phyloP scores from a whole-genome alignment of 1,284 basidiomycete genomes.

The Tylopilus sp. region DNA sequence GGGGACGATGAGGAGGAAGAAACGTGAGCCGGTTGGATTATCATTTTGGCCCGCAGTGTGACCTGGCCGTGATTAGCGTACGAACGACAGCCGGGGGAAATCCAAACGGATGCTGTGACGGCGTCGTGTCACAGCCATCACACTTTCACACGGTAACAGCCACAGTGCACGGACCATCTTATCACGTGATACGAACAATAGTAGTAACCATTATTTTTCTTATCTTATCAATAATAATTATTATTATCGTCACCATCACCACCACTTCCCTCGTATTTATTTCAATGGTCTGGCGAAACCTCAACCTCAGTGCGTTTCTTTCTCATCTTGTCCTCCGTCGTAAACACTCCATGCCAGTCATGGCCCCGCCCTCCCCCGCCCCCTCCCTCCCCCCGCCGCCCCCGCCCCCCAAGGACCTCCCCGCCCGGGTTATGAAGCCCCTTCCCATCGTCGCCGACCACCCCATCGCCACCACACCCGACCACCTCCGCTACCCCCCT shows the following conservation, averaged over 20 bases:
- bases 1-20: constrained; percentile 21
- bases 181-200: constrained; percentile 6
- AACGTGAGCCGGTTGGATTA: constrained; percentile 24
- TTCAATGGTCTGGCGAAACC: constrained; percentile 16
- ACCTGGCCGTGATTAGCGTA: constrained; percentile 38
- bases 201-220: constrained; percentile 17
- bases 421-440: constrained; percentile 17
- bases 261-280: not conserved
- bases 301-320: constrained; percentile 16
- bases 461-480: not conserved
- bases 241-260: constrained; percentile 8
- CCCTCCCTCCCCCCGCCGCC: constrained; percentile 13
- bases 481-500: constrained; percentile 2
- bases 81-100: constrained; percentile 36
- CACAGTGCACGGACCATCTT: constrained; percentile 28
- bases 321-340: constrained; percentile 19
- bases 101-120: constrained; percentile 33
- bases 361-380: not conserved
- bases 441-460: constrained; percentile 20
- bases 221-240: constrained; percentile 7
- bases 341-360: constrained; percentile 5
- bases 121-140: constrained; percentile 27
- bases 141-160: constrained; percentile 25
- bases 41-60: constrained; percentile 36
- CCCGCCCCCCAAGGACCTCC: constrained; percentile 28